Evolutionary conservation across 2,329 filamentous ascomycete species (phyloP).

Genomic region (Exophiala aquamarina): DNA sequence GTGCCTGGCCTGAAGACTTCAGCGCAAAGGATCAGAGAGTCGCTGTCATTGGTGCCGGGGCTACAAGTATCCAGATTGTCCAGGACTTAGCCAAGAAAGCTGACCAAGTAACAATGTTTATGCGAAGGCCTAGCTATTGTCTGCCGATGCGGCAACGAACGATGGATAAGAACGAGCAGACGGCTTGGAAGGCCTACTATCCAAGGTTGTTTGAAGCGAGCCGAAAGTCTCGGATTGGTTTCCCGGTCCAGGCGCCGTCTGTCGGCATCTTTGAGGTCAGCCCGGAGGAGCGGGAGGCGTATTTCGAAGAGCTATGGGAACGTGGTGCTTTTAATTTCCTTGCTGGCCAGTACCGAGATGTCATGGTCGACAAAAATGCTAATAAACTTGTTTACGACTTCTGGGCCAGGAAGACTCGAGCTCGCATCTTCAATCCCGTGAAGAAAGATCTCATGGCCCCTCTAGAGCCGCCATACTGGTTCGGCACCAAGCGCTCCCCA

Average conservation of each 20-base stretch:
- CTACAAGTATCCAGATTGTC: conserved; percentile 62
- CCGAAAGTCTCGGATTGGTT: conserved; percentile 57
- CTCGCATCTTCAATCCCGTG: conserved; percentile 50
- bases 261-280: conserved; percentile 32
- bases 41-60: conserved; percentile 64
- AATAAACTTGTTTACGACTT: conserved; percentile 57
- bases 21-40: conserved; percentile 59
- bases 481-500: conserved; percentile 52
- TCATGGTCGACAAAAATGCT: conserved; percentile 43
- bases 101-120: conserved; percentile 52
- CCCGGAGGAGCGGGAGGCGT: conserved; percentile 36
- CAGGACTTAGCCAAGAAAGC: conserved; percentile 59
- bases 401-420: conserved; percentile 54
- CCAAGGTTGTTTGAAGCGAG: conserved; percentile 54
- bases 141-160: conserved; percentile 58
- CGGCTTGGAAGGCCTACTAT: conserved; percentile 46
- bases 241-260: conserved; percentile 56
- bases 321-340: conserved; percentile 56
- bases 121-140: conserved; percentile 65
- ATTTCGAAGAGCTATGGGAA: conserved; percentile 50
- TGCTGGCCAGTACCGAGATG: conserved; percentile 51
- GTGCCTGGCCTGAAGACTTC: conserved; percentile 57
- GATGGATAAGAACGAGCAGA: conserved; percentile 50
- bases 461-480: conserved; percentile 51
- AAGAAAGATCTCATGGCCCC: conserved; percentile 57